Evolutionary conservation across 768 basidiomycete genomes (phyloP).

Genomic region (Lactifluus hygrophoroides): DNA sequence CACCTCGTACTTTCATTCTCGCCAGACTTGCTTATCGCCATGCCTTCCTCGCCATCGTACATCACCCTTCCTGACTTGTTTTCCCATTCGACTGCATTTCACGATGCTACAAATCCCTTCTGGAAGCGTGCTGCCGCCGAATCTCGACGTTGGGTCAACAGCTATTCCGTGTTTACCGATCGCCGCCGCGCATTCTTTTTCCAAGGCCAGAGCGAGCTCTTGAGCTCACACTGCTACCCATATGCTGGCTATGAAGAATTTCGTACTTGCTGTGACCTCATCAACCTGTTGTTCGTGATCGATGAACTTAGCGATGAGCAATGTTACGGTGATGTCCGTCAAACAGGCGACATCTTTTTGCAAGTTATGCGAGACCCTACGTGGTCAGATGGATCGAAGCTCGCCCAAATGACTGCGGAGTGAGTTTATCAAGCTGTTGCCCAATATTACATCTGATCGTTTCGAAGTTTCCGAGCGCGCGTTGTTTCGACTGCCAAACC

Average conservation of each 20-base stretch:
- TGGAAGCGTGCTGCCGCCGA: conserved; percentile 47
- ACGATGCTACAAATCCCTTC: conserved; percentile 47
- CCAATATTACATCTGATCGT: neutral
- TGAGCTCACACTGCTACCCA: conserved; percentile 53
- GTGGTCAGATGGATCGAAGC: conserved; percentile 48
- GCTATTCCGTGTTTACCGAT: conserved; percentile 49
- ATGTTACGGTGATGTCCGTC: conserved; percentile 43
- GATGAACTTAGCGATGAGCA: conserved; percentile 67
- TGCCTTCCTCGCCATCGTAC: conserved; percentile 11
- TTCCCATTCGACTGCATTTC: conserved; percentile 32
- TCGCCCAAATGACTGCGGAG: conserved; percentile 56
- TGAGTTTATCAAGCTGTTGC: conserved; percentile 26
- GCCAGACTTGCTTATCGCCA: neutral
- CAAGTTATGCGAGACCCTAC: conserved; percentile 43
- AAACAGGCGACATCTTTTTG: conserved; percentile 44
- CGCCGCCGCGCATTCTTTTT: conserved; percentile 57
- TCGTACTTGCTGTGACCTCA: conserved; percentile 54
- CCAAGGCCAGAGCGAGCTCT: conserved; percentile 50
- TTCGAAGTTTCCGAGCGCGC: conserved; percentile 44
- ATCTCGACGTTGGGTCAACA: conserved; percentile 55
- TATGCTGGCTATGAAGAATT: conserved; percentile 50
- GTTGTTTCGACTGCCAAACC: conserved; percentile 37
- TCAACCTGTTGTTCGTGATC: conserved; percentile 56
- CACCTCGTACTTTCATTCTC: neutral
- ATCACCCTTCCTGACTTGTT: conserved; percentile 53